These are phyloP conservation scores for Sporothrix pallida DNA, from an alignment of 2,329 filamentous ascomycete species.

Conservation along the genomic window DNA sequence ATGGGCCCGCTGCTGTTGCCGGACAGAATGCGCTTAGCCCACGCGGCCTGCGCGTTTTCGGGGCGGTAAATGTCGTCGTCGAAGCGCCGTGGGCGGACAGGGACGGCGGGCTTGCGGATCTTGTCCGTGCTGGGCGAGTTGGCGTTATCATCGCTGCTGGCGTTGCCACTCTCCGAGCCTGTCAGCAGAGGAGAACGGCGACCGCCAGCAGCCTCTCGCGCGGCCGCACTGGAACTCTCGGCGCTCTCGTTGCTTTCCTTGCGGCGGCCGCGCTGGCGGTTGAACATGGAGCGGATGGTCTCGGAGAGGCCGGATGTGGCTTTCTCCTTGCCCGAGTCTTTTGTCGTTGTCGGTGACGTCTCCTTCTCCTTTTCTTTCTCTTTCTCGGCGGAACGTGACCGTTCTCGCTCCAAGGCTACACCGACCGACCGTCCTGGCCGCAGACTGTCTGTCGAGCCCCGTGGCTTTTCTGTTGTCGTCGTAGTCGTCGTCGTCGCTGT, in stretches of 20 bases:
- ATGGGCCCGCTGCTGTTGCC: neutral
- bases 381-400: neutral
- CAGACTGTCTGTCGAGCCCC: too few relatives aligned
- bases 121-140: neutral
- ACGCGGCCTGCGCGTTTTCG: too few relatives aligned
- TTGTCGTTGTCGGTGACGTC: neutral
- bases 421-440: neutral
- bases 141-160: neutral
- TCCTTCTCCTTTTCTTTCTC: too few relatives aligned
- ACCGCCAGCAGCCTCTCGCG: neutral
- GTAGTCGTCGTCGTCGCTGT: neutral
- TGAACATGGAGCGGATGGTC: neutral
- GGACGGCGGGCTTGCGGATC: too few relatives aligned
- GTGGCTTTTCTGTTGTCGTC: too few relatives aligned
- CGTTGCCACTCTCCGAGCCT: neutral
- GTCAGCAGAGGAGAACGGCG: neutral
- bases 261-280: neutral
- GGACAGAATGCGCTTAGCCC: too few relatives aligned
- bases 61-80: too few relatives aligned
- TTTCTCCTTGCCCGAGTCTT: neutral
- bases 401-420: neutral
- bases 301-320: neutral
- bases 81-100: too few relatives aligned
- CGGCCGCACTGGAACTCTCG: neutral
- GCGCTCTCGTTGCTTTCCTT: slow-evolving; percentile 16